Conservation (phyloP, 257 asterid species). For the Petunia axillaris region DNA sequence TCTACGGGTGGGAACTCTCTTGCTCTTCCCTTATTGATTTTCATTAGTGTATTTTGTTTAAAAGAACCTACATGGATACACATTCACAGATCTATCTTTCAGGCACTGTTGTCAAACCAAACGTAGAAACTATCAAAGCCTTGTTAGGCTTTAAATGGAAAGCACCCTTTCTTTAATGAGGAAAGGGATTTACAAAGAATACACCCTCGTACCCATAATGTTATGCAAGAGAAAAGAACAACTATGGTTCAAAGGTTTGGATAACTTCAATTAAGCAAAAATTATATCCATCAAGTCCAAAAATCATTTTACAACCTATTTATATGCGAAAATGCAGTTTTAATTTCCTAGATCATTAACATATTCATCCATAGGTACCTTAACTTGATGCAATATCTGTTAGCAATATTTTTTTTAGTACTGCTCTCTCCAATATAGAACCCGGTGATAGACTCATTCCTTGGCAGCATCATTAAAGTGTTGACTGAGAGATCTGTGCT, state of each 20-base stretch:
- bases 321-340: not conserved
- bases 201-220: too few species aligned
- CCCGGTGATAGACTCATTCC: not conserved
- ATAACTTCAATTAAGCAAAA: constrained; percentile 3
- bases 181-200: too few species aligned
- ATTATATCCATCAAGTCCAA: not conserved
- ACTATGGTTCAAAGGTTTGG: not conserved
- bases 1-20: not conserved
- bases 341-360: not conserved
- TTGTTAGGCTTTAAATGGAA: too few species aligned
- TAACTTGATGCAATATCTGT: not conserved
- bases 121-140: too few species aligned
- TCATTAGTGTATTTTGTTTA: constrained; percentile 9
- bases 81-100: not conserved
- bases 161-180: too few species aligned
- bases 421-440: not conserved
- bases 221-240: not conserved
- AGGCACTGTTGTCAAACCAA: not conserved
- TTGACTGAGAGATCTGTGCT: not conserved
- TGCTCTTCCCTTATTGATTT: not conserved
- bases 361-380: not conserved
- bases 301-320: not conserved
- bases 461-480: not conserved
- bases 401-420: not conserved
- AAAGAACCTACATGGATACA: not conserved